Evolutionary conservation across 345 rosid species (phyloP).

Genomic region (Sisymbrium altissimum): DNA sequence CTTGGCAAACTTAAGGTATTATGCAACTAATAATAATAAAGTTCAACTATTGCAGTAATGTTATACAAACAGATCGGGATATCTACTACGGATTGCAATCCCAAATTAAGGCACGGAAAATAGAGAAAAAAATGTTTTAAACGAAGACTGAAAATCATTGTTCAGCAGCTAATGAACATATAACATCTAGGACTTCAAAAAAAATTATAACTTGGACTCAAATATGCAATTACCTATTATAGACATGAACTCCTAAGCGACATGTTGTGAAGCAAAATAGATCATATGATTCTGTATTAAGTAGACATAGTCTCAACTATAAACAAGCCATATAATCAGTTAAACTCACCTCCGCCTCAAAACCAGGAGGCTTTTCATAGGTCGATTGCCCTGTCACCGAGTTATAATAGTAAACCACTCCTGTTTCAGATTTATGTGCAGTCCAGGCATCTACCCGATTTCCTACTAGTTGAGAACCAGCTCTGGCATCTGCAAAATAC

Average conservation of each 20-base stretch:
- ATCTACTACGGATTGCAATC: background rate
- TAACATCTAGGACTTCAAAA: background rate
- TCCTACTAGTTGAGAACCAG: conserved; percentile 40
- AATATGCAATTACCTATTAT: background rate
- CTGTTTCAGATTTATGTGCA: conserved; percentile 83
- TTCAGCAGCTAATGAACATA: conserved; percentile 1
- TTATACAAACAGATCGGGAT: background rate
- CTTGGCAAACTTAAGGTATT: background rate
- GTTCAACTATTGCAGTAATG: background rate
- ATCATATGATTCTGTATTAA: background rate
- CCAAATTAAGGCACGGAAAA: background rate
- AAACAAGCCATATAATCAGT: conserved; percentile 19
- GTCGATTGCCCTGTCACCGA: conserved; percentile 85
- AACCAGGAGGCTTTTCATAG: conserved; percentile 81
- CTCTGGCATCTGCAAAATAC: conserved; percentile 55
- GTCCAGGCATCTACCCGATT: conserved; percentile 79
- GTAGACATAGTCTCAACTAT: conserved; percentile 1
- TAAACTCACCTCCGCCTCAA: conserved; percentile 65
- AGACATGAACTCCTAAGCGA: background rate
- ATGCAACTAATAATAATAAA: background rate
- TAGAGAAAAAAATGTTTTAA: background rate
- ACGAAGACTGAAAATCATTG: background rate
- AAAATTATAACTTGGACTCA: background rate
- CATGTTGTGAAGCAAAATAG: background rate
- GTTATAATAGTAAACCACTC: conserved; percentile 82